Percentiles rank a stretch among this genome's conserved stretches.
These are phyloP conservation scores for Coccomyxa subellipsoidea DNA, from an alignment of 163 green algal species.

Conservation along the genomic window DNA sequence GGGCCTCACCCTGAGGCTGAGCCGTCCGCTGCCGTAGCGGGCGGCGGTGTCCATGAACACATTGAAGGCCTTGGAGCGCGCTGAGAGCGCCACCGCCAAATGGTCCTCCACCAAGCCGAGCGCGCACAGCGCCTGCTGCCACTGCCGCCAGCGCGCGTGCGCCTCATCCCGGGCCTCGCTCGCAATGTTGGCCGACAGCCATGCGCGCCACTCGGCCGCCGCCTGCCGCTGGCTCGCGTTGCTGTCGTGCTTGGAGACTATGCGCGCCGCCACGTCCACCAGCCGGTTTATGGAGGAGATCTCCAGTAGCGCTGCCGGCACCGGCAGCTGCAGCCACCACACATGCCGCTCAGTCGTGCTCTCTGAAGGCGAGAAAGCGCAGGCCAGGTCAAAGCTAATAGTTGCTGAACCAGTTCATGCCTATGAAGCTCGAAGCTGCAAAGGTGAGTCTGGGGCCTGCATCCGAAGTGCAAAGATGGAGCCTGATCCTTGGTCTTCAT, in stretches of 20 bases:
- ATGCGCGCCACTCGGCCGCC: neutral
- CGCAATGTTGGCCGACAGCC: neutral
- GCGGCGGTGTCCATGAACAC: neutral
- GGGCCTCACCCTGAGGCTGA: neutral
- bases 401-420: neutral
- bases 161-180: neutral
- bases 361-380: too few relatives aligned
- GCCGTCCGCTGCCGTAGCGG: neutral
- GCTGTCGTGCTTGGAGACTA: neutral
- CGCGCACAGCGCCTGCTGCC: neutral
- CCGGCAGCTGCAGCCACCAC: neutral
- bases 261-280: neutral
- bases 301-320: neutral
- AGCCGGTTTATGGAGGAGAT: slow-evolving; percentile 10
- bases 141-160: neutral
- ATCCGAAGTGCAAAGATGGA: too few relatives aligned
- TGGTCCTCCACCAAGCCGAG: neutral
- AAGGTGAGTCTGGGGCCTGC: too few relatives aligned
- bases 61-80: neutral
- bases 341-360: too few relatives aligned
- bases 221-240: neutral
- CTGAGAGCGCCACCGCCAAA: slow-evolving; percentile 6
- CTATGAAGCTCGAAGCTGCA: too few relatives aligned
- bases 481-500: too few relatives aligned
- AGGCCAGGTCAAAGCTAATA: too few relatives aligned